phyloP scores from a whole-genome alignment of 257 asterid species.

The Ilex aquifolium region DNA sequence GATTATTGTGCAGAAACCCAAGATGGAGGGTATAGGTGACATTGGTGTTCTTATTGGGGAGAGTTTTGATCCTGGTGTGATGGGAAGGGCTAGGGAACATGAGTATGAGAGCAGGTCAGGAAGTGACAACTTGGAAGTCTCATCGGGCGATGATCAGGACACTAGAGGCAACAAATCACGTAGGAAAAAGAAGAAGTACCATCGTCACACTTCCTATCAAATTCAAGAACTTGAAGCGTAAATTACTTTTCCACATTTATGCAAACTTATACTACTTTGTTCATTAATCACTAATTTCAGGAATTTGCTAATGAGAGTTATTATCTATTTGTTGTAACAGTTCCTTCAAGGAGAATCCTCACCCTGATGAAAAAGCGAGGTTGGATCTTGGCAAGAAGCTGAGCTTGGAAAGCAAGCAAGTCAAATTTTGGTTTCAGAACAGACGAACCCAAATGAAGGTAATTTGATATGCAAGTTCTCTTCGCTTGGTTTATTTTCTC shows the following conservation, averaged over 20 bases:
- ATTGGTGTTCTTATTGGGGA: constrained; percentile 42
- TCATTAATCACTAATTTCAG: neutral
- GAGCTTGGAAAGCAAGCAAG: constrained; percentile 63
- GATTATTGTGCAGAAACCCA: constrained; percentile 46
- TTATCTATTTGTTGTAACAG: constrained; percentile 22
- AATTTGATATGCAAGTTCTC: constrained; percentile 13
- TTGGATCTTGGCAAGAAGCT: constrained; percentile 60
- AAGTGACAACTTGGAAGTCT: constrained; percentile 64
- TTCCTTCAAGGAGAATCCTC: constrained; percentile 78
- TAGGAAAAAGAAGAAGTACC: constrained; percentile 50
- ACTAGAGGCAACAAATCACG: constrained; percentile 30
- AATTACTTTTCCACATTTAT: neutral
- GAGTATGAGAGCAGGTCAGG: constrained; percentile 61
- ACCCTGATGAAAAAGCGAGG: constrained; percentile 83
- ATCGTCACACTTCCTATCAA: constrained; percentile 64
- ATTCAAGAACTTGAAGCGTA: constrained; percentile 88
- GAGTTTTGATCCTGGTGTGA: constrained; percentile 27
- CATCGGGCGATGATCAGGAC: constrained; percentile 61
- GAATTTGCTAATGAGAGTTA: neutral
- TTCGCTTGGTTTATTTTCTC: neutral
- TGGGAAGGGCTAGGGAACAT: constrained; percentile 42
- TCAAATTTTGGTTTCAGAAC: constrained; percentile 91
- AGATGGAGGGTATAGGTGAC: constrained; percentile 67
- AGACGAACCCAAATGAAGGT: constrained; percentile 93
- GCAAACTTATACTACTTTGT: neutral